phyloP scores from a whole-genome alignment of 2,329 filamentous ascomycete genomes.

The Sporothrix sp. region DNA sequence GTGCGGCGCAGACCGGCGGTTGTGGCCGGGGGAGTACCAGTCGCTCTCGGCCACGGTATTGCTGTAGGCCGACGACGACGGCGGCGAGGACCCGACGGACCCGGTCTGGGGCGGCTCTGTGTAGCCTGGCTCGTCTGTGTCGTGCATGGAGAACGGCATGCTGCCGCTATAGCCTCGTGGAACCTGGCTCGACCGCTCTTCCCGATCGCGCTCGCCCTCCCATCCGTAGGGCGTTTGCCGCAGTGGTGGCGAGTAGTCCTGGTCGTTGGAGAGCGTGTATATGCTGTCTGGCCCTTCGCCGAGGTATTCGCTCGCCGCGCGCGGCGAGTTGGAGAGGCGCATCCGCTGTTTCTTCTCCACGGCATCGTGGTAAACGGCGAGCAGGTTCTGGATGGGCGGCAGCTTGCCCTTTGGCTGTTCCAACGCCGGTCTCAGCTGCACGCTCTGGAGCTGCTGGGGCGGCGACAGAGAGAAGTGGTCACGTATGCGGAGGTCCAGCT shows the following conservation, averaged over 20 bases:
- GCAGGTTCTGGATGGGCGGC: no score
- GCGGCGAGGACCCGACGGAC: constrained; percentile 1
- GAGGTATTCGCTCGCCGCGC: background rate
- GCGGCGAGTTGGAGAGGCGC: background rate
- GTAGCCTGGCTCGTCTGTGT: background rate
- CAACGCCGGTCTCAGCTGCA: no score
- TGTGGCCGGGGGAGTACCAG: background rate
- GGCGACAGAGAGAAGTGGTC: no score
- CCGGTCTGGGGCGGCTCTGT: background rate
- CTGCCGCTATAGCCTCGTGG: background rate
- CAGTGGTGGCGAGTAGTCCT: no score
- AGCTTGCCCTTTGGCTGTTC: no score
- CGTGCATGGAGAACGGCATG: background rate
- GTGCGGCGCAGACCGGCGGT: no score
- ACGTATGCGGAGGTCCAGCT: no score
- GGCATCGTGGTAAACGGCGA: no score
- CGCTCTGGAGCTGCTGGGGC: no score
- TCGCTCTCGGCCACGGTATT: background rate
- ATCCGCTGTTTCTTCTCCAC: no score
- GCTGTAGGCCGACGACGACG: background rate
- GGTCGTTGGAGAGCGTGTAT: background rate
- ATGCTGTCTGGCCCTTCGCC: background rate
- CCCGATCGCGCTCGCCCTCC: background rate
- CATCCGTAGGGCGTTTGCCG: background rate
- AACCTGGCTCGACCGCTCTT: background rate